Evolutionary conservation across 305 asterid species (phyloP), one percentile per base, ranked within the genome.

Genomic region (Nicotiana rustica): DNA sequence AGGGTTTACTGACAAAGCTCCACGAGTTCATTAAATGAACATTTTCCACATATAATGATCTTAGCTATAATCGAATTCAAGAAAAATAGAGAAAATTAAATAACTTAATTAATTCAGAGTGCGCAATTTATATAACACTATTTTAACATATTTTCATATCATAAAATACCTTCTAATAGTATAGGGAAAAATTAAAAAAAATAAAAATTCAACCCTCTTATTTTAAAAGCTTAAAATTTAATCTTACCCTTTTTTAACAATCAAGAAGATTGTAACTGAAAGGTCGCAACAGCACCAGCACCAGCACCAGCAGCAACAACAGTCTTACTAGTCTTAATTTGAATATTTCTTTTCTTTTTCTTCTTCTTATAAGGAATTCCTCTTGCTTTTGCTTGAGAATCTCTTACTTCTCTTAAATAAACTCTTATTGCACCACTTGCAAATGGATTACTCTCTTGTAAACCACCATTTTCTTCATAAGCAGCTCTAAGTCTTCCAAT

Each of bases 351-450:
- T 10, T 82, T 91, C 82, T 84, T 90, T 89, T 88, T 94, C 82
- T 94, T 94, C 85, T 92, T 94, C 89, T 89, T 92, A 17, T 92
- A 94, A 0, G 95, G 96, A 44, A 94, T 90, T 9, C 98, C 98
- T n/a, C 95, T 86, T 6, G 98, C 98, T 86, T 91, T 92, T 4
- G 94, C 90, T 68, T 93, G 97, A 6, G 92, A 84, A 29, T 90
- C 97, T 88, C 89, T 85, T 15, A 94, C 86, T 78, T 92, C 97
- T 3, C 97, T 79, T 3, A 94, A 85, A 85, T 89, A 91, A 12
- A 92, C 90, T 10, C 98, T 87, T 15, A 94, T 91, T 13, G 93
- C 92, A 18, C 93, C 96, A 19, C 88, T 90, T 1, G 94, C 97
- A 13, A 94, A 94, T 14, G 97, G 98, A 90, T 92, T 94, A 8